These are phyloP conservation scores for Phytopythium sindhum DNA, from an alignment of 352 stramenopile genomes.

Conservation along the genomic window DNA sequence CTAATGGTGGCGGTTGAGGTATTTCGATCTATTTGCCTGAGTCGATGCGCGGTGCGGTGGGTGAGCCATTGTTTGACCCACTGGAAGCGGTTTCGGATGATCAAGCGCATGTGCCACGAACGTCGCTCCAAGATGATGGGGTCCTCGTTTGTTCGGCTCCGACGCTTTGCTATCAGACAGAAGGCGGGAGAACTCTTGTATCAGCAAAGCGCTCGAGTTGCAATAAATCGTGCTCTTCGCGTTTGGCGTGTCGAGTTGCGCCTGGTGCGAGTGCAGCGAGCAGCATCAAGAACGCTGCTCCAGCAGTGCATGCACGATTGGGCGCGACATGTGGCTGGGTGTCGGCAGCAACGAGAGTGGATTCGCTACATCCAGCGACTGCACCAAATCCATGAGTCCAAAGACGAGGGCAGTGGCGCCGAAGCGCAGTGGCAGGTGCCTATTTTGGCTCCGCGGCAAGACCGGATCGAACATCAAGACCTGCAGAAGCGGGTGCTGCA, in stretches of 20 bases:
- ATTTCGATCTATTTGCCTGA: background rate
- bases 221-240: background rate
- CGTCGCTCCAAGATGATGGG: background rate
- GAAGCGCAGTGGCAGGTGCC: background rate
- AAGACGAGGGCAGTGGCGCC: no score
- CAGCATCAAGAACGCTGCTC: background rate
- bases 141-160: background rate
- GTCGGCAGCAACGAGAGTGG: constrained; percentile 4
- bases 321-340: background rate
- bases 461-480: background rate
- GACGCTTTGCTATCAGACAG: background rate
- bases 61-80: background rate
- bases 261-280: background rate
- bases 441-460: background rate
- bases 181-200: background rate
- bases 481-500: background rate
- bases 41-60: background rate
- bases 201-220: background rate
- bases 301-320: background rate
- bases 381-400: background rate
- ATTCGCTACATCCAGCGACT: constrained; percentile 6
- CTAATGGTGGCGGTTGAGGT: background rate
- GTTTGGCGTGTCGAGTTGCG: constrained; percentile 4
- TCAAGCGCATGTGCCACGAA: background rate
- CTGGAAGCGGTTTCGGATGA: background rate